Evolutionary conservation across 2,329 filamentous ascomycete genomes (phyloP), one percentile per base, ranked within the genome.

Genomic region (Monascus ruber): DNA sequence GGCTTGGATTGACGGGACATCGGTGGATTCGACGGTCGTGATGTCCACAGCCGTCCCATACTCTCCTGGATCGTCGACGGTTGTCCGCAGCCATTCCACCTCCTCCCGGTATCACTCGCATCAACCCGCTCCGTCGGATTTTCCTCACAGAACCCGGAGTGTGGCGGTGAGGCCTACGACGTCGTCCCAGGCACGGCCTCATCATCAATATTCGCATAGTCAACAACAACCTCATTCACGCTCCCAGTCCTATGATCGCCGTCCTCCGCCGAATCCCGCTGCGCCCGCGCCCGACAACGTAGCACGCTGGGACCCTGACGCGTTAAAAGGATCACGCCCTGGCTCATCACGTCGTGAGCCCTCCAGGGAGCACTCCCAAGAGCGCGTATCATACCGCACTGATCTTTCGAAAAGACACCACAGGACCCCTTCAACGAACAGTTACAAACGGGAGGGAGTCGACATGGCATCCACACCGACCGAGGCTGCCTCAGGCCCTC

Each of bases 301-400:
- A 50, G 69, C 71, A 41, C 77, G 81, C 54, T 72, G 81, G 60
- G 84, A 91, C 64, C 80, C 79, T 69, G 85, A 89, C 65, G 74
- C 79, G 52, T 70, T 73, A 52, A 80, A 80, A 68, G 62, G 83
- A 66, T 74, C 76, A 52, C 69, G 73, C 39, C 67, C 76, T 31
- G 50, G 63, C 38, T 61, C 66, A 49, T 72, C 70, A 64, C 77
- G 74, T 39, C 74, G 78, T 64, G 79, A 73, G 65, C 72, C 76
- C 43, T 82, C 78, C 52, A 73, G 72, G 58, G 81, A 85, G 54
- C 71, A 72, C 43, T 71, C 53, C 43, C 59, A 56, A 43, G 61
- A 65, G 48, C 58, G 59, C 40, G 56, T 63, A 26, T 56, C 63
- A 36, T 62, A 71, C 49, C 74, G 72, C 60, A 69, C 71, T 60